Base-by-base conservation (phyloP, 2,329 filamentous ascomycete species). In the Cadophora luteo-olivacea region DNA sequence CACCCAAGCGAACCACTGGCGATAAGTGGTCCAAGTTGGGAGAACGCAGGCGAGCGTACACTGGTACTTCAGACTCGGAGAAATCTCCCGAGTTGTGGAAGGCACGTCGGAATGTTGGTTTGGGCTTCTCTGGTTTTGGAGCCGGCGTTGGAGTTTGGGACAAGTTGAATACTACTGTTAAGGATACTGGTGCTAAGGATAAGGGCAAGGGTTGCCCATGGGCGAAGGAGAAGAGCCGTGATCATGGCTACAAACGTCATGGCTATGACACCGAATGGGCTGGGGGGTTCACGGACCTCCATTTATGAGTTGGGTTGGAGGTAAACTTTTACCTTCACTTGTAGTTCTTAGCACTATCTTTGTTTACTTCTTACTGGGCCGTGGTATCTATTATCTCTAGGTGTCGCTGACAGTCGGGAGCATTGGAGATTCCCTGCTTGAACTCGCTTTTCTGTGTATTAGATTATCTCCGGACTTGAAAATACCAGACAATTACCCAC, bases 11-110 rank as follows among this genome's bases (percentile, higher is more conserved):
- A 66, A 82, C 80, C 29, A 80, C 81, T 73, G 79, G 92, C 64
- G 95, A 97, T 81, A 97, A 97, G 79, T 98, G 95, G 95, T 89
- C 92, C 29, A 92, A 89, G 14, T 85, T 98, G 61, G 95, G 95
- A 71, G 92, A 97, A 78, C 91, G 92, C 75, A 88, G 95, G 66
- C 90, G 94, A 69, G 92, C 88, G 68, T 87, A 86, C 77, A 82
- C 80, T 36, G 85, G 86, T 58, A 80, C 82, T 58, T 82, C 84
- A 69, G 82, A 86, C 73, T 70, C 82, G 33, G 81, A 83, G 48
- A 86, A 84, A 78, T 82, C 84, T 72, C 83, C 84, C 57, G 83
- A 85, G 65, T 69, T 75, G 57, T 80, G 76, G 72, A 84, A 81
- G 75, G 83, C 82, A 75, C 78, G 79, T 67, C 83, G 85, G 80